Evolutionary conservation across 192 early-diverging fungal species (phyloP).

Genomic region (Rhizoclosmatium globosum): DNA sequence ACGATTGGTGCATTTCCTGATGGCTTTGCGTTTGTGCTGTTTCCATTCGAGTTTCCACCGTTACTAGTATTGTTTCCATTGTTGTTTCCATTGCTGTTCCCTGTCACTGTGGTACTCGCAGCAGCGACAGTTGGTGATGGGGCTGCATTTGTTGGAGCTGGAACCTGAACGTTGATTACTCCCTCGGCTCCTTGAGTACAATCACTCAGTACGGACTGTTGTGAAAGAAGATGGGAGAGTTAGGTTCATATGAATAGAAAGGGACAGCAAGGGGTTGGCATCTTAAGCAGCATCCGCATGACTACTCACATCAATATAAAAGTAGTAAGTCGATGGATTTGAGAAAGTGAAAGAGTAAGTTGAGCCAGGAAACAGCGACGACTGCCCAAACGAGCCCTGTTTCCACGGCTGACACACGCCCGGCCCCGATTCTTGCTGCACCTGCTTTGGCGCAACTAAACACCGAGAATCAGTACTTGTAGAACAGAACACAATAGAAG

Average conservation of each 20-base stretch:
- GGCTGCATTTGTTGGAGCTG: not conserved
- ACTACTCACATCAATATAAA: slow-evolving; percentile 20
- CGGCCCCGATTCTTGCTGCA: not conserved
- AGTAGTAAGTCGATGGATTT: not conserved
- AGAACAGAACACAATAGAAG: not conserved
- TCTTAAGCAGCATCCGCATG: not conserved
- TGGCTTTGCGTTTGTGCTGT: not conserved
- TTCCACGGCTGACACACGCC: not conserved
- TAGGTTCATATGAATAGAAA: not conserved
- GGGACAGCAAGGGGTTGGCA: not conserved
- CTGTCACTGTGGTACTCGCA: not conserved
- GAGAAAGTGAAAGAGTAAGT: not conserved
- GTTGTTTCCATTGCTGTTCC: not conserved
- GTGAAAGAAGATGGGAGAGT: no score
- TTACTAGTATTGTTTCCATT: not conserved
- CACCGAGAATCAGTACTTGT: not conserved
- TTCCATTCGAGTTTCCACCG: not conserved
- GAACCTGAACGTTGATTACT: not conserved
- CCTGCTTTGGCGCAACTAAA: not conserved
- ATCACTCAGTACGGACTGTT: not conserved
- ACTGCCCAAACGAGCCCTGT: not conserved
- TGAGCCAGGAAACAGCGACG: not conserved
- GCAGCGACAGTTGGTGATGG: not conserved
- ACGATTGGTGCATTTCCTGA: not conserved
- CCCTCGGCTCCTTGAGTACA: not conserved